Base-by-base conservation (phyloP, 805 yeast genomes). In the Lipomyces spencermartinsiae region DNA sequence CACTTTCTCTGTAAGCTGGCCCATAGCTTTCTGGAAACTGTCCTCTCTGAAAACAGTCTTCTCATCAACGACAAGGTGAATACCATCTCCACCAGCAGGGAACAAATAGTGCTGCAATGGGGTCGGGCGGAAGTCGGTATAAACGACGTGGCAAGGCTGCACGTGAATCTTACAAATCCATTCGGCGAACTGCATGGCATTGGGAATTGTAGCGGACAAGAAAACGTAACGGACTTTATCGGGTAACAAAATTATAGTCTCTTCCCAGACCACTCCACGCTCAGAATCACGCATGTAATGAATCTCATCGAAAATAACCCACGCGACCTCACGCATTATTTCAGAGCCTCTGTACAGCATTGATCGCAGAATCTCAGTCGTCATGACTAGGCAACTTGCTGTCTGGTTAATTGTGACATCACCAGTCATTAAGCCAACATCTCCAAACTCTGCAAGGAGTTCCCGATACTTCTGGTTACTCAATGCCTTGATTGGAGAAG, bases 211-310 rank as follows among this genome's bases (percentile, higher is more conserved):
- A 0, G 89, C 89, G 39, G 88, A 84, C 1, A 83, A 75, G 0
- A 84, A 85, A 37, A 84, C 74, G 76, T 93, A 92, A 73, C 91
- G 94, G 19, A 95, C 98, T 82, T 93, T 93, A 74, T 96, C 98
- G 3, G 99, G 99, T 56, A 95, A 83, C 77, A 95, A 82, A 67
- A 95, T 95, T 72, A 95, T 94, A 16, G 98, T 94, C 80, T 95
- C 99, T 81, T 95, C 99, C 99, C 99, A 95, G 46, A 95, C 99
- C 63, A 95, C 99, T 78, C 99, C 99, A 81, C 99, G 88, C 73
- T 93, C 95, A 74, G 92, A 90, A 78, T 95, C 99, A 81, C 98
- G 89, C 96, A 95, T 95, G 80, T 95, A 95, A 81, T 95, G 99
- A 58, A 95, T 97, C 78, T 95, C 99, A 80, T 95, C 99, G 73